These are phyloP conservation scores for Apiospora koreana DNA, from an alignment of 2,329 filamentous ascomycete genomes.

Conservation along the genomic window DNA sequence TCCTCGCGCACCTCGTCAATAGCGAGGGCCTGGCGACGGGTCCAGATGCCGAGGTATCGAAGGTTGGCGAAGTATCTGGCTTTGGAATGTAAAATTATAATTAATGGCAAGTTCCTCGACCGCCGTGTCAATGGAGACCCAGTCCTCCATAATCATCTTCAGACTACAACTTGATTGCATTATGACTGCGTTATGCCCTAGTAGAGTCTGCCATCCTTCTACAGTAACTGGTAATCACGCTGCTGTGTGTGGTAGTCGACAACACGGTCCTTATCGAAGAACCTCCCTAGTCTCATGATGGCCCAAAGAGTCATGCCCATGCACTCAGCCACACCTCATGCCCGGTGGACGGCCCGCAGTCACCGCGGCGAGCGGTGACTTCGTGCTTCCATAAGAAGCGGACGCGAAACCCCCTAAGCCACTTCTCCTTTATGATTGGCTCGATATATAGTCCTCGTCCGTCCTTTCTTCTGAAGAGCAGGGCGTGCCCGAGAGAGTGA, in stretches of 20 bases:
- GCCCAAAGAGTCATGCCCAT: background rate
- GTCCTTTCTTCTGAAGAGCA: background rate
- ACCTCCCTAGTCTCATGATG: background rate
- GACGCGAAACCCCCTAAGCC: background rate
- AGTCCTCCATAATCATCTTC: no score
- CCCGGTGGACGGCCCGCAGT: background rate
- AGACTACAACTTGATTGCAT: no score
- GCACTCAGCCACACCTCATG: background rate
- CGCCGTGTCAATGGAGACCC: no score
- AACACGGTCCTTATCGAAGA: background rate
- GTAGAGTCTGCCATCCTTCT: background rate
- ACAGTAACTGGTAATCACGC: background rate
- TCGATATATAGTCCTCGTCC: background rate
- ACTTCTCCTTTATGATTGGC: no score
- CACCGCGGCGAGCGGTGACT: background rate
- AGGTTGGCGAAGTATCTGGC: background rate
- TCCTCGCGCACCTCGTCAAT: background rate
- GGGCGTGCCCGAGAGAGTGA: background rate
- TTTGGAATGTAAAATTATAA: no score
- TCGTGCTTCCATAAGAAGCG: background rate
- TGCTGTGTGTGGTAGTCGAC: background rate
- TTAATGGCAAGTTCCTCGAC: no score
- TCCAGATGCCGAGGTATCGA: background rate
- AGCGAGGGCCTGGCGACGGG: accelerated
- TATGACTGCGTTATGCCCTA: no score